Base-by-base conservation (phyloP, 352 stramenopile genomes). In the Globisporangium cederbergense region DNA sequence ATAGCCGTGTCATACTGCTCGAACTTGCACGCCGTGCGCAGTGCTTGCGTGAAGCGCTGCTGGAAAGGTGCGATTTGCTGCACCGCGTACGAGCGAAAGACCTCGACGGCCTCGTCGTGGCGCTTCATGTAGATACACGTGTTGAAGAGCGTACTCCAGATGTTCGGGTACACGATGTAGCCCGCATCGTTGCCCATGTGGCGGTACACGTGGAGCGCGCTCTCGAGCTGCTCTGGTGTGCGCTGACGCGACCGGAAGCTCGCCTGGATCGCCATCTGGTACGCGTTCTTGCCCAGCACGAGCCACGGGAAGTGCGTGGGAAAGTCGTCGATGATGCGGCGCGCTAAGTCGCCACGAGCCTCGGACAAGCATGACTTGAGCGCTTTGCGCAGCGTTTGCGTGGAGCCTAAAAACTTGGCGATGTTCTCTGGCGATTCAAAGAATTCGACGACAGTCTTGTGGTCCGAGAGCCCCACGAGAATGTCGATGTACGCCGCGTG, bases 81-180 rank as follows among this genome's bases (percentile, higher is more conserved):
- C 18, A 18, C 32, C 0, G 62, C 62, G 53, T 76, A 78, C 47
- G 60, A 62, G 1, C 7, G 4, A 52, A 80, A 78, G 8, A 74
- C 25, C 28, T 73, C 61, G 4, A 80, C 13, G 0, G 73, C 68
- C 14, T 58, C 56, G 14, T 71, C 58, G n/a, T 57, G 54, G 40
- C 60, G 68, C 20, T 66, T 64, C 49, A 68, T 30, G 57, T 78
- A 74, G 13, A 79, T 49, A 28, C 69, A 74, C 60, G 74, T 63
- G 59, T 82, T 79, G 38, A 82, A 72, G 25, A 82, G 60, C 38
- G 68, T 53, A 52, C 72, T 76, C 72, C 74, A 82, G 43, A 77
- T 59, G 8, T 60, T 61, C 9, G 74, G 74, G n/a, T 67, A 59
- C 25, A 76, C 56, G 14, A 78, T 57, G 63, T 79, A 82, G 22